phyloP scores from a whole-genome alignment of 139 green algal species.

The Penium margaritaceum region DNA sequence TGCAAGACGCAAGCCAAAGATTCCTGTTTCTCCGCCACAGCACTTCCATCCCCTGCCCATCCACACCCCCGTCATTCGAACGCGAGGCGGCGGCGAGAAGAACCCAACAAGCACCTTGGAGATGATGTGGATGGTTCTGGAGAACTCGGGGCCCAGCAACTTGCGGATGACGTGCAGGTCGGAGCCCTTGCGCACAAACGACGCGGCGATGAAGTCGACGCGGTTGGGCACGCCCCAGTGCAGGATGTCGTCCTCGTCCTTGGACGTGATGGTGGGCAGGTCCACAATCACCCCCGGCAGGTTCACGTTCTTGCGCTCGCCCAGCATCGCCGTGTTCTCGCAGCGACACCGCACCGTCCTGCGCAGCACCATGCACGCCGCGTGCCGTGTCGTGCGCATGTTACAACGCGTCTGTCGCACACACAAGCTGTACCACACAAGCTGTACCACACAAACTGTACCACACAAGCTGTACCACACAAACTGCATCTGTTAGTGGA shows the following conservation, averaged over 20 bases:
- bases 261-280: slow-evolving; percentile 89
- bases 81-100: not conserved
- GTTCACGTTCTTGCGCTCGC: slow-evolving; percentile 96
- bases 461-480: not conserved
- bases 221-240: slow-evolving; percentile 92
- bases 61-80: too few relatives aligned
- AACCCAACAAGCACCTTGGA: slow-evolving; percentile 59
- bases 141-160: slow-evolving; percentile 67
- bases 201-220: slow-evolving; percentile 97
- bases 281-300: slow-evolving; percentile 92
- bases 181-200: slow-evolving; percentile 90
- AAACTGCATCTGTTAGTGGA: not conserved
- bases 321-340: slow-evolving; percentile 88
- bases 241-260: slow-evolving; percentile 86
- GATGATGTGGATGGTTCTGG: slow-evolving; percentile 79
- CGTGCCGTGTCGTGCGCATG: not conserved
- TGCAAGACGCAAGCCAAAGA: too few relatives aligned
- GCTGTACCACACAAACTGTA: not conserved
- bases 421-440: not conserved
- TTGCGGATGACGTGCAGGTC: slow-evolving; percentile 84
- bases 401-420: not conserved
- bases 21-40: too few relatives aligned
- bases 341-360: slow-evolving; percentile 36
- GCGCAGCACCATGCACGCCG: not conserved
- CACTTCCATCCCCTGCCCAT: too few relatives aligned